Percentiles rank a stretch among this genome's conserved stretches.
These are phyloP conservation scores for Cardamine chenopodiifolia DNA, from an alignment of 345 rosid species.

Conservation along the genomic window DNA sequence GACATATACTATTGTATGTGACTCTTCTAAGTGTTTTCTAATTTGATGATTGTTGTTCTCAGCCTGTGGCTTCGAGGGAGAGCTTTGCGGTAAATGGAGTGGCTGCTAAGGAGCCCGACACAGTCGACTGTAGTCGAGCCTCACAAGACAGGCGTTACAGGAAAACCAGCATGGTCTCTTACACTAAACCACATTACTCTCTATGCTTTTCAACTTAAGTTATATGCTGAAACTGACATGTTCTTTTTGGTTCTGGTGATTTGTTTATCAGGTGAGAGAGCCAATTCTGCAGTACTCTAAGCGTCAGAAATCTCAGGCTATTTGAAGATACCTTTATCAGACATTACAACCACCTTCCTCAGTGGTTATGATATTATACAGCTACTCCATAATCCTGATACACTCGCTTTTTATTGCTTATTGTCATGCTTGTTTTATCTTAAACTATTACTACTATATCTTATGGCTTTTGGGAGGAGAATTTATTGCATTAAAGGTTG, in stretches of 20 bases:
- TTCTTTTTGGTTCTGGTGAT: neutral
- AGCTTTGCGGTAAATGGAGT: slow-evolving; percentile 59
- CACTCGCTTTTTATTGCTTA: neutral
- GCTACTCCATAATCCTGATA: neutral
- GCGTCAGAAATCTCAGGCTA: slow-evolving; percentile 76
- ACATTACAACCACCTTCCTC: slow-evolving; percentile 21
- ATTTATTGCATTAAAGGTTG: neutral
- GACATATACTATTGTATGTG: neutral
- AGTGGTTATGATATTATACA: slow-evolving; percentile 1
- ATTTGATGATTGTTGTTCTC: slow-evolving; percentile 37
- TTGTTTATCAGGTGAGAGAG: slow-evolving; percentile 73
- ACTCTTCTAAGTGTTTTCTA: slow-evolving; percentile 14
- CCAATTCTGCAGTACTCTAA: slow-evolving; percentile 77
- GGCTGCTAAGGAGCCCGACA: slow-evolving; percentile 47
- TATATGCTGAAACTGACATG: slow-evolving; percentile 9
- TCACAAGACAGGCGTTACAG: slow-evolving; percentile 65
- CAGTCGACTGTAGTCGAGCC: slow-evolving; percentile 52
- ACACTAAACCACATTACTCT: slow-evolving; percentile 19
- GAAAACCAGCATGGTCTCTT: slow-evolving; percentile 84
- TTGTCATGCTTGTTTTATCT: neutral
- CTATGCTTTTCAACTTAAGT: neutral
- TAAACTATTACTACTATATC: neutral
- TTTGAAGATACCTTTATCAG: slow-evolving; percentile 30
- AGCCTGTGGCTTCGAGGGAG: slow-evolving; percentile 89
- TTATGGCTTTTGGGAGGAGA: neutral